Evolutionary conservation across 73 alveolate species (phyloP).

Genomic region (Effrenium voratum): DNA sequence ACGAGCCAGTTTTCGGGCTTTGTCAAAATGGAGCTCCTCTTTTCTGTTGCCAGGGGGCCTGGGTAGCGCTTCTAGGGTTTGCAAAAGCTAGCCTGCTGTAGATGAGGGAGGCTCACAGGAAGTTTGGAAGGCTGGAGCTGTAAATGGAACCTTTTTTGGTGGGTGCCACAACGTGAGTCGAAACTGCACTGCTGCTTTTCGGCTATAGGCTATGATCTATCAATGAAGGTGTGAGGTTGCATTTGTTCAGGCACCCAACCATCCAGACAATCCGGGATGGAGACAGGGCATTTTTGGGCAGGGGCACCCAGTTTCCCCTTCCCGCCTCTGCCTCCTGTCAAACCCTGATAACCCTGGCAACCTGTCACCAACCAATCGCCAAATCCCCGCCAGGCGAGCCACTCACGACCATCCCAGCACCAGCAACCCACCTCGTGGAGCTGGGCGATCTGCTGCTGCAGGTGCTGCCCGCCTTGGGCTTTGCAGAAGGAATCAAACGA

Average conservation of each 20-base stretch:
- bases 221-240: too few relatives aligned
- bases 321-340: neutral
- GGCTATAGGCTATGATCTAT: too few relatives aligned
- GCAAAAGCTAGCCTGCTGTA: neutral
- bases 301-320: neutral
- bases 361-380: neutral
- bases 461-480: constrained; percentile 2
- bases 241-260: too few relatives aligned
- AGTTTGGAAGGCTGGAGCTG: too few relatives aligned
- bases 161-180: too few relatives aligned
- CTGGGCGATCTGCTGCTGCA: constrained; percentile 51
- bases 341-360: neutral
- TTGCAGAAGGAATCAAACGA: neutral
- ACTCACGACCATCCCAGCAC: neutral
- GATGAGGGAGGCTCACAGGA: neutral
- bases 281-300: neutral
- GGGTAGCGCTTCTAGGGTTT: constrained; percentile 15
- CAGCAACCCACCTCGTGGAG: constrained; percentile 16
- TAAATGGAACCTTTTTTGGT: too few relatives aligned
- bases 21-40: neutral
- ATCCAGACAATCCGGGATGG: neutral
- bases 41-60: neutral
- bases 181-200: too few relatives aligned
- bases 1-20: neutral
- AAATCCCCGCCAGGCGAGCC: neutral